Base-by-base conservation (phyloP, 176 grass and related monocot genomes). In the Cenchrus purpureus region DNA sequence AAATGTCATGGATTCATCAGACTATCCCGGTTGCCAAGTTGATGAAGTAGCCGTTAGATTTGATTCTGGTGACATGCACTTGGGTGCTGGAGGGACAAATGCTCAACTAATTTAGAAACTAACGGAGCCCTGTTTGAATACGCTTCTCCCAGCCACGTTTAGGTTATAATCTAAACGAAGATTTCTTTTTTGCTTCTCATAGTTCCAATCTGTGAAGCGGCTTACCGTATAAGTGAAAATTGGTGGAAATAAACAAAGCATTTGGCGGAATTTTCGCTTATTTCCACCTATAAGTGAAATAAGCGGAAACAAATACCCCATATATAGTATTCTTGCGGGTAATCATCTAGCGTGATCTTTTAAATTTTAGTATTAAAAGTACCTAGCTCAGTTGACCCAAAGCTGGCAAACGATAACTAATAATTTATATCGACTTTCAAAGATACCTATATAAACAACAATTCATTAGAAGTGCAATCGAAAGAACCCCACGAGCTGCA, bases 311-410 rank as follows among this genome's bases (percentile, higher is more conserved):
- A 40, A 40, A 40, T 40, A 40, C 37, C 37, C 37, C 37, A 40
- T 25, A 25, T 25, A 25, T 4, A 40, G 37, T 40, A 40, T 40
- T 40, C 37, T 40, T 40, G 37, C 4, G 5, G 31, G 5, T 2
- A 55, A 68, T 25, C 11, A 15, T 45, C 2, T 22, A 12, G 1
- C 13, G 4, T 65, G 15, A 7, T 20, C 5, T 48, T 12, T 58
- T 6, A 42, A 20, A 9, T 1, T 20, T 74, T 51, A 6, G 12
- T 52, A 83, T 63, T 25, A 11, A 46, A 8, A 13, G 19, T 40
- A 59, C 14, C 8, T 19, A 6, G n/a, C 31, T 83, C 8, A 29
- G 81, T 79, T 79, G 81, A 84, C 87, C 15, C 6, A 7, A 43
- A 54, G 66, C 57, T 73, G 57, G 48, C 65, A 34, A 34, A 71